Base-by-base conservation (phyloP, 371 early-diverging fungal genomes). In the Lichtheimia corymbifera region DNA sequence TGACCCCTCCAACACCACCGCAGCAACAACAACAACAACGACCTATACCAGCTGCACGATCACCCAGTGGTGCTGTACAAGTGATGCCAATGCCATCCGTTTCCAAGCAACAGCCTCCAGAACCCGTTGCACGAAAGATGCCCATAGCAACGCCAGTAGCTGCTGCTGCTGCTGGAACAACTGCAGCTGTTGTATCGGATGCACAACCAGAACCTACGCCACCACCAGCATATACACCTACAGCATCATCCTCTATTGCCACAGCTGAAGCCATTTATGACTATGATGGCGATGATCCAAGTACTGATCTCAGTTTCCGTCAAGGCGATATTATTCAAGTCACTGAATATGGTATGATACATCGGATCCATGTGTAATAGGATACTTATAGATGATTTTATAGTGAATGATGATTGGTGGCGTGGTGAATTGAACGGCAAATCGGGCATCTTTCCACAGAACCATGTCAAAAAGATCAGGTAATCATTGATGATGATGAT, bases 361-460 rank as follows among this genome's bases (percentile, higher is more conserved):
- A 28, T 35, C 6, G 35, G 35, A 35, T 35, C 5, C 2, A 6
- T 35, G 11, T 35, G 1, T 6, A 9, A 7, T 7, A 5, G 4
- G 2, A 35, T 35, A 11, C 35, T 35, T 35, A 35, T 35, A 35
- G 0, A 35, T 2, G 35, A 35, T 35, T 35, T 11, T 41, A 51
- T 55, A 78, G 82, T 81, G 45, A 81, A 81, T 47, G 69, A 76
- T 59, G 82, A 81, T 56, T 81, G 82, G 79, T 81, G 76, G 76
- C 70, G 75, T 55, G 78, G 82, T 28, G 63, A 64, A 45, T 58
- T 78, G 9, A 58, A 78, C 50, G 78, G 76, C 7, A 70, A 70
- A 42, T 55, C 74, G 0, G 82, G 82, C 44, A 78, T 81, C 40
- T 81, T 81, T 65, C 82, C 82, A 44, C 74, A 76, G 53, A 81